A percentile compares a stretch with the other conserved stretches of the same genome.
phyloP scores from a whole-genome alignment of 2,329 filamentous ascomycete species.

The Aspergillus versicolor region DNA sequence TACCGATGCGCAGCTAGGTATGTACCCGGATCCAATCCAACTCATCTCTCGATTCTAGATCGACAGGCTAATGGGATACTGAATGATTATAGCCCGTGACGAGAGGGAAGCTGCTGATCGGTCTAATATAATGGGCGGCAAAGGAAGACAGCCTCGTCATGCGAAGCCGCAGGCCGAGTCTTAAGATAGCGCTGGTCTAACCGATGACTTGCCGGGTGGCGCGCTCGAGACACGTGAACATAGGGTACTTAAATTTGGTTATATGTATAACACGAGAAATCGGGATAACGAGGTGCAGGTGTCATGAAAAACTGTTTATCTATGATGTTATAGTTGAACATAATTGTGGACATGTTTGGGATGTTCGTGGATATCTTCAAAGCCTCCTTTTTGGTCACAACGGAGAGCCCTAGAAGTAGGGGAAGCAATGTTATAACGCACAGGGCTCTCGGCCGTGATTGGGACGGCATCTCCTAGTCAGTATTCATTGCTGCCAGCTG shows the following conservation, averaged over 20 bases:
- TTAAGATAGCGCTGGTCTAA: slow-evolving; percentile 25
- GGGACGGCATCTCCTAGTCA: not conserved
- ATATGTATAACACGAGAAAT: not conserved
- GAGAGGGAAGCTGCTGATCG: slow-evolving; percentile 22
- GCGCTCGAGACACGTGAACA: not conserved
- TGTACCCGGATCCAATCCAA: not conserved
- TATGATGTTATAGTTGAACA: not conserved
- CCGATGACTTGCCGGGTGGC: slow-evolving; percentile 23
- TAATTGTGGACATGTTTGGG: not conserved
- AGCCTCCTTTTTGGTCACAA: not conserved
- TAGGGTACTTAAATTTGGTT: not conserved
- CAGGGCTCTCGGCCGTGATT: not conserved
- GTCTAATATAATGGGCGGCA: slow-evolving; percentile 20
- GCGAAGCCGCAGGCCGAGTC: slow-evolving; percentile 21
- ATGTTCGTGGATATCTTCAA: not conserved
- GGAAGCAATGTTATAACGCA: not conserved
- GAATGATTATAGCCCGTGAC: slow-evolving; percentile 16
- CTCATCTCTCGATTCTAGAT: not conserved
- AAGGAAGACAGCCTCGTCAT: slow-evolving; percentile 25
- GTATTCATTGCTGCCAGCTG: not conserved
- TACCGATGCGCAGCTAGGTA: slow-evolving; percentile 29
- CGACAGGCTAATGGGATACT: not conserved
- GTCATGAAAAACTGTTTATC: not conserved
- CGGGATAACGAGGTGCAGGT: not conserved
- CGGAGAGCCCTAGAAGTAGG: not conserved